These are phyloP conservation scores for Fibroporia radiculosa DNA, from an alignment of 768 basidiomycete species.

Conservation along the genomic window DNA sequence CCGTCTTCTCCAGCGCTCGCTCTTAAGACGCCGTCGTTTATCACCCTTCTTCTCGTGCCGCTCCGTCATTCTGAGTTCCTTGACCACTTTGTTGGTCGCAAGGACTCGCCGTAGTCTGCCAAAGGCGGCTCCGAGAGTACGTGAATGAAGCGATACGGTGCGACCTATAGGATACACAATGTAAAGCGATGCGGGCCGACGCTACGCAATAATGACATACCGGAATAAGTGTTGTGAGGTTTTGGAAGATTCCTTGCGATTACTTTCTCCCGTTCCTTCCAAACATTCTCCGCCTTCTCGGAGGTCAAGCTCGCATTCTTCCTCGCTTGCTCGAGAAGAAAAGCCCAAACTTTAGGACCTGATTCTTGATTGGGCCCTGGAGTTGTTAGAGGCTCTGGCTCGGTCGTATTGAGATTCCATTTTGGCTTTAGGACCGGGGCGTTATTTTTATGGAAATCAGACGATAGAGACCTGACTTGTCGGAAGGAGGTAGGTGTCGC, in stretches of 20 bases:
- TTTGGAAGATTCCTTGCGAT: constrained; percentile 18
- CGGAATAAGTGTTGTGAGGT: constrained; percentile 49
- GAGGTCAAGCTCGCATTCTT: too few species aligned
- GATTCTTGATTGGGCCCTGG: too few species aligned
- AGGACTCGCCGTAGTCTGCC: constrained; percentile 43
- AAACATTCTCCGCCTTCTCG: constrained; percentile 35
- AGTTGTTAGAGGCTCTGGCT: too few species aligned
- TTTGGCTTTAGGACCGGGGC: too few species aligned
- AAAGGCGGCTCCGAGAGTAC: constrained; percentile 42
- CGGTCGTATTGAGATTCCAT: too few species aligned
- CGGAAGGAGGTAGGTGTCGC: too few species aligned
- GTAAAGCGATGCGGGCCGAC: not conserved
- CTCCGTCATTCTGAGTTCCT: constrained; percentile 38
- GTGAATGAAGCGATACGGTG: constrained; percentile 38
- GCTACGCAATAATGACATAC: constrained; percentile 25
- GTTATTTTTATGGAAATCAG: too few species aligned
- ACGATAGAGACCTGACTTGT: too few species aligned
- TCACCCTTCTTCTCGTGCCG: constrained; percentile 81
- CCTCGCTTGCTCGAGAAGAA: too few species aligned
- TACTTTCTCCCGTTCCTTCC: constrained; percentile 25
- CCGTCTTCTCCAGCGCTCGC: constrained; percentile 70
- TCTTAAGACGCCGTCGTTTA: constrained; percentile 66
- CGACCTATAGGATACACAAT: constrained; percentile 40
- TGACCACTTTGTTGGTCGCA: constrained; percentile 44
- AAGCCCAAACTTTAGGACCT: too few species aligned